Conservation (phyloP, 805 yeast species). For the Saccharomycopsis lassenensis region DNA sequence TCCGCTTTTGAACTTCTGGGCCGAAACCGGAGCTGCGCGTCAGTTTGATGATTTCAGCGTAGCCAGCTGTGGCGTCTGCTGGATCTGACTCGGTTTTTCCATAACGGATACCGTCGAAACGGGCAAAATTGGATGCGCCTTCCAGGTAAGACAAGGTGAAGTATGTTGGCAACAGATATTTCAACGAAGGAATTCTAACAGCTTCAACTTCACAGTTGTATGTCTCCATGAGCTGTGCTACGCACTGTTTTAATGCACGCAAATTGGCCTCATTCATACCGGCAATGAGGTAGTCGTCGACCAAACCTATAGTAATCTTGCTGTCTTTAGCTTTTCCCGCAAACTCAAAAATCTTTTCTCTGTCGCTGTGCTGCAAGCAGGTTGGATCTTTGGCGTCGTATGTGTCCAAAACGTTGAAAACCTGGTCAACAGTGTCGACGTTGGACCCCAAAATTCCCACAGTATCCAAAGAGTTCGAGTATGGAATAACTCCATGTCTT, state of each 20-base stretch:
- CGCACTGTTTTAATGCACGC: constrained; percentile 34
- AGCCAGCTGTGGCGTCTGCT: constrained; percentile 23
- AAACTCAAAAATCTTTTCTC: constrained; percentile 24
- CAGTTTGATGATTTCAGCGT: constrained; percentile 34
- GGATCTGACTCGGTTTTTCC: constrained; percentile 34
- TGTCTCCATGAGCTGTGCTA: constrained; percentile 32
- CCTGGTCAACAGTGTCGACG: constrained; percentile 32
- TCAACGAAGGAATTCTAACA: constrained; percentile 62
- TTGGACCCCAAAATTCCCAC: constrained; percentile 69
- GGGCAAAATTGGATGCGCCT: constrained; percentile 82
- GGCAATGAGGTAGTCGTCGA: constrained; percentile 50
- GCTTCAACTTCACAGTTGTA: constrained; percentile 47
- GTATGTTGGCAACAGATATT: constrained; percentile 63
- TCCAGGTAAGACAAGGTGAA: constrained; percentile 87
- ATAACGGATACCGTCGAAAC: constrained; percentile 85
- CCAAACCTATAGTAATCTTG: constrained; percentile 55
- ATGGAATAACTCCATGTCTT: constrained; percentile 83
- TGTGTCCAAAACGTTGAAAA: constrained; percentile 45
- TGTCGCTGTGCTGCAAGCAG: constrained; percentile 29
- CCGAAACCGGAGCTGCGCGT: constrained; percentile 69
- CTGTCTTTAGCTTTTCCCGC: constrained; percentile 11
- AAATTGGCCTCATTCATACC: constrained; percentile 40
- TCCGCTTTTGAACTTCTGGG: constrained; percentile 70
- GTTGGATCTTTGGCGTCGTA: constrained; percentile 79
- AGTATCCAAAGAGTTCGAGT: constrained; percentile 91